Conservation (phyloP, 768 basidiomycete genomes). For the Psilocybe cyanescens region DNA sequence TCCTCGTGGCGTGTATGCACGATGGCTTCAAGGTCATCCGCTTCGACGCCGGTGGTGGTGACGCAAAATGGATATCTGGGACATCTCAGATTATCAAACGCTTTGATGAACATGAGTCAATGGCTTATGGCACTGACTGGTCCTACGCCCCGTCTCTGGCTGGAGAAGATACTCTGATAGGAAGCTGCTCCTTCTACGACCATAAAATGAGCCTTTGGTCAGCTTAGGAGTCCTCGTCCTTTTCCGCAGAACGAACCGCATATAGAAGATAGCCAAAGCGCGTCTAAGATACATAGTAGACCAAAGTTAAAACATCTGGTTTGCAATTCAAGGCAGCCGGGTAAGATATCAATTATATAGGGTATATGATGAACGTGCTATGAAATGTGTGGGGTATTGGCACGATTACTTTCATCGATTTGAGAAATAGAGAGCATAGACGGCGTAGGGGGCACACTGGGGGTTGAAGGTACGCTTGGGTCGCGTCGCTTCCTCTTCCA, state of each 20-base stretch:
- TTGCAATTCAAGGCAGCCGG: neutral
- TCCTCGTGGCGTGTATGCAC: constrained; percentile 97
- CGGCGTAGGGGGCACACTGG: constrained; percentile 26
- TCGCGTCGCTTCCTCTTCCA: constrained; percentile 49
- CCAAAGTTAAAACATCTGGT: neutral
- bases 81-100: constrained; percentile 49
- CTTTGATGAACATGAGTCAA: constrained; percentile 77
- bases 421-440: neutral
- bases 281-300: no score
- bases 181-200: constrained; percentile 96
- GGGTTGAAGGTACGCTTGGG: constrained; percentile 31
- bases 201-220: constrained; percentile 77
- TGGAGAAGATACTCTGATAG: constrained; percentile 57
- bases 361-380: neutral
- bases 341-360: neutral
- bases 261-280: no score
- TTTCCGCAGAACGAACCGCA: no score
- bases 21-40: constrained; percentile 89
- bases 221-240: neutral
- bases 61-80: constrained; percentile 14
- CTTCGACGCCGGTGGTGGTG: constrained; percentile 33
- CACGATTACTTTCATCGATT: neutral
- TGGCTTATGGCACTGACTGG: constrained; percentile 97
- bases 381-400: constrained; percentile 5
- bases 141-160: constrained; percentile 43